Evolutionary conservation across 345 rosid genomes (phyloP), one percentile per base, ranked within the genome.

Genomic region (Schrenkiella parvula): DNA sequence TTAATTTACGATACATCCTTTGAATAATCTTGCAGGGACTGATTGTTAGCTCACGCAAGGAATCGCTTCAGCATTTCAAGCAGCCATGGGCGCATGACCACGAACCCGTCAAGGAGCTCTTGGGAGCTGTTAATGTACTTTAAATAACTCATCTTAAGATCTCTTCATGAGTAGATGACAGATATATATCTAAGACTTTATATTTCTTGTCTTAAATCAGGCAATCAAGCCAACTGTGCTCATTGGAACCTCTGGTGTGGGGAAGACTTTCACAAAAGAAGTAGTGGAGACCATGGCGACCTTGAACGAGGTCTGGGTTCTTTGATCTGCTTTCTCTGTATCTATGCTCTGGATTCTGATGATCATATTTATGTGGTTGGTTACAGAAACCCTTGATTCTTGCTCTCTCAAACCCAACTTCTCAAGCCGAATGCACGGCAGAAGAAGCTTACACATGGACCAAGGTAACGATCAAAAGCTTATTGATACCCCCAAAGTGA

Each of bases 371-470:
- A 7, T 59, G 58, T 69, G 28, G 46, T 80, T 47, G 51, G 21
- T 15, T 79, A 76, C 84, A 95, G 99, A 95, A 79, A 83, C 99
- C 99, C 1, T 78, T 95, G 55, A 88, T 95, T 74, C 87, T 95
- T 67, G 93, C 99, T 71, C 90, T 95, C 38, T 95, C 99, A 41
- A 95, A 91, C 64, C 98, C 98, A 26, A 95, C 98, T 64, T 89
- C 99, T 26, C 98, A 91, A 76, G 88, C 98, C 0, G 99, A 95
- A 77, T 95, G 99, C 66, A 95, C 96, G 0, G 99, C 99, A 1
- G 92, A 89, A 77, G 91, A 95, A 84, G 99, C 99, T 58, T 95
- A 95, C 70, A 75, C 82, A 52, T 95, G 99, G 99, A 89, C 84
- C 60, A 63, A 89, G 92, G 98, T 87, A 83, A 21, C 46, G 1